These are phyloP conservation scores for Candida awuae DNA, from an alignment of 805 yeast species.

Conservation along the genomic window DNA sequence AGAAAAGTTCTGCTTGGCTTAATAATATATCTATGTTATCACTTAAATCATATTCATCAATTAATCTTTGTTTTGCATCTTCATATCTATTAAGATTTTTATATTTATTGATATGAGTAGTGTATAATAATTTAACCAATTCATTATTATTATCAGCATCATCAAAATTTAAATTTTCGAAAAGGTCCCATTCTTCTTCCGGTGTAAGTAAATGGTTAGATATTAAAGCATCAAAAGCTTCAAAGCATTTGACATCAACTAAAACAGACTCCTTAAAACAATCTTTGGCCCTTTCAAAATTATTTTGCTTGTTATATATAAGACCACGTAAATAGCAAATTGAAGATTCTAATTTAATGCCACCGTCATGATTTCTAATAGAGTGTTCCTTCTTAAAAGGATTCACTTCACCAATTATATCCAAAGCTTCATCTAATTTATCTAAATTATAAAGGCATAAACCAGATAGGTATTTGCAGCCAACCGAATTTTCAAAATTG, in stretches of 20 bases:
- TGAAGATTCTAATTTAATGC: slow-evolving; percentile 79
- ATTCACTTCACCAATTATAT: slow-evolving; percentile 72
- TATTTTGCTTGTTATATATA: slow-evolving; percentile 73
- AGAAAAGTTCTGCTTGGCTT: slow-evolving; percentile 61
- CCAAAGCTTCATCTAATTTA: slow-evolving; percentile 82
- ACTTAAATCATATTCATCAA: slow-evolving; percentile 63
- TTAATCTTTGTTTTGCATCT: slow-evolving; percentile 58
- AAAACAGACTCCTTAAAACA: slow-evolving; percentile 79
- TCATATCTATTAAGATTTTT: slow-evolving; percentile 47
- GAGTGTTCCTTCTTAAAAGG: slow-evolving; percentile 45
- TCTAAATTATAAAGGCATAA: slow-evolving; percentile 64
- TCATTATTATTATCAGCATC: slow-evolving; percentile 76
- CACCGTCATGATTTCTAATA: slow-evolving; percentile 58
- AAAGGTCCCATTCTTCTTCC: slow-evolving; percentile 76
- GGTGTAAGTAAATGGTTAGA: slow-evolving; percentile 72
- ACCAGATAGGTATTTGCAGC: slow-evolving; percentile 77
- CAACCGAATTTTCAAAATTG: slow-evolving; percentile 51
- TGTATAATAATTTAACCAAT: slow-evolving; percentile 66
- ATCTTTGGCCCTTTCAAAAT: slow-evolving; percentile 78
- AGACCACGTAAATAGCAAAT: slow-evolving; percentile 80
- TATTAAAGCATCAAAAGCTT: slow-evolving; percentile 78
- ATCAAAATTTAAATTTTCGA: slow-evolving; percentile 56
- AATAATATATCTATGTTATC: slow-evolving; percentile 63
- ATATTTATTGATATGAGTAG: slow-evolving; percentile 68
- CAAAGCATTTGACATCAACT: slow-evolving; percentile 87